These are phyloP conservation scores for Aspergillus felis DNA, from an alignment of 2,329 filamentous ascomycete genomes.

Conservation along the genomic window DNA sequence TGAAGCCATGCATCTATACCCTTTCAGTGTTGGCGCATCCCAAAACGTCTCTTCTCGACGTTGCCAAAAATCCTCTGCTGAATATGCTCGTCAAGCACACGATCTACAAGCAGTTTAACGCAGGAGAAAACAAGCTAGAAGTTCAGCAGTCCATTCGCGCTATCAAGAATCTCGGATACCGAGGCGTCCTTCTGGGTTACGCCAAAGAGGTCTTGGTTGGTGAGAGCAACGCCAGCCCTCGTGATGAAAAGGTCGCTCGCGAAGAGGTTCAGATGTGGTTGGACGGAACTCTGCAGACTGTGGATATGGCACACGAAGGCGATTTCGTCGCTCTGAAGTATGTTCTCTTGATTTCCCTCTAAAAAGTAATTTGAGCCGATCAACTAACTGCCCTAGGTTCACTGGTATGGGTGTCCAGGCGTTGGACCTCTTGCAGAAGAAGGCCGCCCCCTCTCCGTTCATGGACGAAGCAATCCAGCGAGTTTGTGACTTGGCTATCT, in stretches of 20 bases:
- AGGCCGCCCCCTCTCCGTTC: conserved; percentile 36
- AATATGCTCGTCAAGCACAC: conserved; percentile 44
- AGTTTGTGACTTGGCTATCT: conserved; percentile 42
- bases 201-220: conserved; percentile 54
- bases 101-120: conserved; percentile 57
- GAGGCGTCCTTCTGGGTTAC: conserved; percentile 53
- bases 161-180: conserved; percentile 49
- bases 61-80: conserved; percentile 47
- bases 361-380: not conserved
- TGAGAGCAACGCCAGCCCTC: conserved; percentile 26
- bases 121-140: conserved; percentile 48
- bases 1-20: conserved; percentile 66
- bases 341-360: conserved; percentile 12
- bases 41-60: conserved; percentile 43
- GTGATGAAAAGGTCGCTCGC: conserved; percentile 28
- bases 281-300: conserved; percentile 50
- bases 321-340: conserved; percentile 53
- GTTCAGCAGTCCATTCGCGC: conserved; percentile 44
- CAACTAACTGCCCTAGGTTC: conserved; percentile 29
- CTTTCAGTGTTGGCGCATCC: conserved; percentile 56
- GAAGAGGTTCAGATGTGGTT: conserved; percentile 45
- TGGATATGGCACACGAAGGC: conserved; percentile 50
- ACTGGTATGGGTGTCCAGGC: conserved; percentile 48
- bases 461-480: conserved; percentile 42
- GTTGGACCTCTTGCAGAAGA: conserved; percentile 38